Percentiles rank a stretch among this genome's conserved stretches.
phyloP scores from a whole-genome alignment of 1,284 basidiomycete genomes.

The Golubevia pallescens region DNA sequence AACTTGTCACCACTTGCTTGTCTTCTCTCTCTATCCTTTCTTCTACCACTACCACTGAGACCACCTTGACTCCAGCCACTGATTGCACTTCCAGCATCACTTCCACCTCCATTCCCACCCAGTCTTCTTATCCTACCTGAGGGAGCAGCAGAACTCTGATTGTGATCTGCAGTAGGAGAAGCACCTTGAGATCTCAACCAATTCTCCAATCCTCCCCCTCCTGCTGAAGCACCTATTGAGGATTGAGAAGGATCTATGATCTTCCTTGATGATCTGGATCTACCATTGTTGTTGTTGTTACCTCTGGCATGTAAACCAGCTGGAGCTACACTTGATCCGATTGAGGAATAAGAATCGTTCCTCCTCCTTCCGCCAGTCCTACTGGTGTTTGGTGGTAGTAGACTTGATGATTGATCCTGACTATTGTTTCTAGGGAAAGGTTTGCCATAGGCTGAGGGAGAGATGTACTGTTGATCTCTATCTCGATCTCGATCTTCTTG shows the following conservation, averaged over 20 bases:
- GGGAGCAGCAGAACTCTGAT: slow-evolving; percentile 18
- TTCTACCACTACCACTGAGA: slow-evolving; percentile 28
- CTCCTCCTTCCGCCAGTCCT: slow-evolving; percentile 20
- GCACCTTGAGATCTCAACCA: slow-evolving; percentile 16
- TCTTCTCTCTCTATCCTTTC: too few relatives aligned
- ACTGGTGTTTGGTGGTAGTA: slow-evolving; percentile 19
- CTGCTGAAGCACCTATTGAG: not conserved
- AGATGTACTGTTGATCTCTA: too few relatives aligned
- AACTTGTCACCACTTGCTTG: too few relatives aligned
- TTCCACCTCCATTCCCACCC: slow-evolving; percentile 5
- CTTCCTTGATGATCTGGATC: not conserved
- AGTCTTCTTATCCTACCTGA: slow-evolving; percentile 11
- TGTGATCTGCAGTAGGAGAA: not conserved
- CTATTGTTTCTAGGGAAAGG: too few relatives aligned
- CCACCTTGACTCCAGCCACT: slow-evolving; percentile 12
- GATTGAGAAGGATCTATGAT: not conserved
- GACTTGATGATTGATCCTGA: too few relatives aligned
- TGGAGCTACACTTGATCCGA: slow-evolving; percentile 33
- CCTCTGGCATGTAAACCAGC: slow-evolving; percentile 14
- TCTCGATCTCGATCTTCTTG: too few relatives aligned
- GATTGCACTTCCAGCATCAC: slow-evolving; percentile 5
- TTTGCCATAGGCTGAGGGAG: too few relatives aligned
- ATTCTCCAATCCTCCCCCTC: slow-evolving; percentile 13
- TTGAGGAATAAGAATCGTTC: slow-evolving; percentile 32
- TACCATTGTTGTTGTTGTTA: not conserved